Evolutionary conservation across 169 alveolate genomes (phyloP).

Genomic region (Cryptosporidium xiaoi): DNA sequence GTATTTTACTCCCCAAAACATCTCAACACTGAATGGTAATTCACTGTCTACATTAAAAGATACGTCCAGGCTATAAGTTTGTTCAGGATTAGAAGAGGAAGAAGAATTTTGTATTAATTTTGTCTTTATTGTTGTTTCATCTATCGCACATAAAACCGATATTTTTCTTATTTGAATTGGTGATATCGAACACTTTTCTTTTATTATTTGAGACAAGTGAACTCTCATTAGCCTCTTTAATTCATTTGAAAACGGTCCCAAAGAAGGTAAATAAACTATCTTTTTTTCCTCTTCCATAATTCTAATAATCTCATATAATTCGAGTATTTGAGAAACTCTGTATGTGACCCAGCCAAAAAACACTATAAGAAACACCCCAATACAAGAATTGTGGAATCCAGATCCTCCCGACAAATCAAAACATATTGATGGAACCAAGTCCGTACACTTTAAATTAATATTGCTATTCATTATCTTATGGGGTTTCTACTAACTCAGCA

Average conservation of each 20-base stretch:
- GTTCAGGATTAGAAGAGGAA: conserved; percentile 71
- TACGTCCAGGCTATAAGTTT: conserved; percentile 44
- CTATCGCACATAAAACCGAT: conserved; percentile 8
- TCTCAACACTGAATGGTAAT: conserved; percentile 27
- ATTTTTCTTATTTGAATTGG: conserved; percentile 26
- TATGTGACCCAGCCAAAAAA: conserved; percentile 2
- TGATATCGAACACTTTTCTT: conserved; percentile 58
- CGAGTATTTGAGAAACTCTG: conserved; percentile 25
- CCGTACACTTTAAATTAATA: conserved; percentile 14
- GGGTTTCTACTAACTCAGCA: not conserved
- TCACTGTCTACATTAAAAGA: conserved; percentile 45
- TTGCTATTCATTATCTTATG: too few relatives aligned
- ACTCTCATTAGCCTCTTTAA: conserved; percentile 23
- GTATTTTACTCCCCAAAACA: conserved; percentile 63
- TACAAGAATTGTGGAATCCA: conserved; percentile 48
- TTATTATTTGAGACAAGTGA: conserved; percentile 49
- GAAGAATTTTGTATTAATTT: conserved; percentile 53
- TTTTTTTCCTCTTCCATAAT: conserved; percentile 44
- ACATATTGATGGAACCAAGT: conserved; percentile 42
- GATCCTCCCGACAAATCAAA: conserved; percentile 56
- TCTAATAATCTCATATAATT: conserved; percentile 52
- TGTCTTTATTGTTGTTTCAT: conserved; percentile 36
- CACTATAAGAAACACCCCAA: conserved; percentile 7
- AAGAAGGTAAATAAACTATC: conserved; percentile 18
- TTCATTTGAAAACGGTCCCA: conserved; percentile 72